Percentiles rank a stretch among this genome's conserved stretches.
phyloP scores from a whole-genome alignment of 2,329 filamentous ascomycete species.

The Sphaceloma murrayae region DNA sequence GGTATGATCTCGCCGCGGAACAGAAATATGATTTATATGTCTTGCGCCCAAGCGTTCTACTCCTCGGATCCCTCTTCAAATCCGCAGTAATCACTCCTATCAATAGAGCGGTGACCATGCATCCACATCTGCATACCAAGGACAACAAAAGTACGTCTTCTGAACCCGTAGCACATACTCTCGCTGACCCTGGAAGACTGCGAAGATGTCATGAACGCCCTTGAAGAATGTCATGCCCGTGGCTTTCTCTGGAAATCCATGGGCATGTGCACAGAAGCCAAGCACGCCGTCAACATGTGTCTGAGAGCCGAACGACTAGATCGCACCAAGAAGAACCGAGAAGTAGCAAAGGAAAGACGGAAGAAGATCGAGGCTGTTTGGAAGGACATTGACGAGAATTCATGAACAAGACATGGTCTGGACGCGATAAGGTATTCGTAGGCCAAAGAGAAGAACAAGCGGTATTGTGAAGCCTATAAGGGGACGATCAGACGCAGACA shows the following conservation, averaged over 20 bases:
- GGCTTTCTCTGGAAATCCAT: conserved; percentile 88
- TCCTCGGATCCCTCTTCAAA: too few species aligned
- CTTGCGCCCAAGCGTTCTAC: too few species aligned
- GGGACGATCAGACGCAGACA: too few species aligned
- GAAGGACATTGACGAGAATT: conserved; percentile 67
- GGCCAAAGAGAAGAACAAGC: too few species aligned
- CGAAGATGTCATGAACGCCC: conserved; percentile 83
- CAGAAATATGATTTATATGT: too few species aligned
- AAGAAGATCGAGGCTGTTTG: conserved; percentile 66
- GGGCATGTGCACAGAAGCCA: conserved; percentile 82
- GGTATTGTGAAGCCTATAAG: too few species aligned
- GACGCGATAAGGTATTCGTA: too few species aligned
- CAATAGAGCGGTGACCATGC: conserved; percentile 53
- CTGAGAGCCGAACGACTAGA: conserved; percentile 71
- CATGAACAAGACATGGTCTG: too few species aligned
- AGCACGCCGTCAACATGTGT: conserved; percentile 75
- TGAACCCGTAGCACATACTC: not conserved
- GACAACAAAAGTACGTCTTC: conserved; percentile 65
- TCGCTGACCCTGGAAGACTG: conserved; percentile 52
- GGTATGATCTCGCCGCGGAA: too few species aligned
- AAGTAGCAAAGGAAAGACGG: conserved; percentile 58
- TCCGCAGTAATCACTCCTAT: not conserved
- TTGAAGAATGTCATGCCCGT: conserved; percentile 88
- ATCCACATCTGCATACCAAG: conserved; percentile 93
- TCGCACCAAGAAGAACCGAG: conserved; percentile 66